Percentiles rank a stretch among this genome's conserved stretches.
phyloP scores from a whole-genome alignment of 805 yeast species.

The Teunomyces barrocoloradensis region DNA sequence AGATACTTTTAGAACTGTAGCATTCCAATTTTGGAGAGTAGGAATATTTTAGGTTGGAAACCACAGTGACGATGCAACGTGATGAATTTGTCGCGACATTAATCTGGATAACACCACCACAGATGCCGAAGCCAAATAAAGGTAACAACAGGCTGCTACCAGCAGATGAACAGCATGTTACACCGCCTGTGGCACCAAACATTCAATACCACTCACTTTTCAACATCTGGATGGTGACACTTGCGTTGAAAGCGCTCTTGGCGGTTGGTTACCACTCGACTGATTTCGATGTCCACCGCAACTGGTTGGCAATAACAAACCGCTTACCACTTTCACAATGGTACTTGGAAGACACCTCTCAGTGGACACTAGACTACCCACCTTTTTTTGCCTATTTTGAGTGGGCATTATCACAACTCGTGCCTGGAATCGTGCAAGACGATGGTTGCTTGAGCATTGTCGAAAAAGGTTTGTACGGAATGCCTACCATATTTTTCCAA shows the following conservation, averaged over 20 bases:
- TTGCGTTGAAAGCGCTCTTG: constrained; percentile 34
- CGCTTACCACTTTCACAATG: constrained; percentile 71
- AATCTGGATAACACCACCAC: background rate
- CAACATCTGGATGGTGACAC: constrained; percentile 36
- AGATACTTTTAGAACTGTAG: no score
- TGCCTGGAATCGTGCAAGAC: constrained; percentile 55
- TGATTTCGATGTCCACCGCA: constrained; percentile 95
- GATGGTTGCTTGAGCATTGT: constrained; percentile 82
- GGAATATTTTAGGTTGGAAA: background rate
- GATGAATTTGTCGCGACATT: background rate
- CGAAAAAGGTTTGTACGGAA: constrained; percentile 62
- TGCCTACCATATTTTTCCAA: constrained; percentile 82
- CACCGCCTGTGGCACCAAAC: background rate
- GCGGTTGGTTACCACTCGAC: constrained; percentile 81
- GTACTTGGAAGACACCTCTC: constrained; percentile 76
- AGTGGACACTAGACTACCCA: constrained; percentile 97
- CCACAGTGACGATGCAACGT: background rate
- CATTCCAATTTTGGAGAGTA: background rate
- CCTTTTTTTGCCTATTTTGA: constrained; percentile 98
- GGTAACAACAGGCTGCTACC: background rate
- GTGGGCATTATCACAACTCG: constrained; percentile 69
- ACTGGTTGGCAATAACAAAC: constrained; percentile 92
- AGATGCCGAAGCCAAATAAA: constrained; percentile 1
- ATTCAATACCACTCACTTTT: constrained; percentile 21
- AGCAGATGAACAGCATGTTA: background rate